phyloP scores from a whole-genome alignment of 2,329 filamentous ascomycete species.

The Rhinocladiella mackenziei region DNA sequence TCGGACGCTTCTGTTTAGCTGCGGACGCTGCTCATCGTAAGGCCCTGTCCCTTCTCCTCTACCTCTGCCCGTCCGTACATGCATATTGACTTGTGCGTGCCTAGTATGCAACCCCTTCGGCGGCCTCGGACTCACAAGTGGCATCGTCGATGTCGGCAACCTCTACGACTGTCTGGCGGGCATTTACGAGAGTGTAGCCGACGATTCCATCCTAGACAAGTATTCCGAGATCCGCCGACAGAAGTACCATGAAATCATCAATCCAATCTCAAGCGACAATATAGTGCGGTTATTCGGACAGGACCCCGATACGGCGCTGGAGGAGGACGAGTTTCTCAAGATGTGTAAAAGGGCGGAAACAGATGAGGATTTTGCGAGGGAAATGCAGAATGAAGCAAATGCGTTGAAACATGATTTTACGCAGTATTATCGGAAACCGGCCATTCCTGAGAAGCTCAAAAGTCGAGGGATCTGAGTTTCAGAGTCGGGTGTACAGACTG shows the following conservation, averaged over 20 bases:
- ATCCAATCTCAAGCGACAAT: constrained; percentile 43
- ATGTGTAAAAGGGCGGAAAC: constrained; percentile 34
- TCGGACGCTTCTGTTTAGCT: constrained; percentile 54
- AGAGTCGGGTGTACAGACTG: no score
- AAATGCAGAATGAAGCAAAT: constrained; percentile 14
- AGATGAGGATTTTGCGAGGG: constrained; percentile 30
- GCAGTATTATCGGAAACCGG: constrained; percentile 17
- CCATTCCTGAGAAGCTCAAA: not conserved
- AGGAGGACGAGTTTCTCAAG: constrained; percentile 39
- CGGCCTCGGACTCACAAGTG: constrained; percentile 60
- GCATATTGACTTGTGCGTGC: not conserved
- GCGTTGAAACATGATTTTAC: constrained; percentile 21
- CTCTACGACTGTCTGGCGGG: constrained; percentile 56
- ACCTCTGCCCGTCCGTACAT: not conserved
- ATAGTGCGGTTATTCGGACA: constrained; percentile 36
- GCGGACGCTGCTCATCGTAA: constrained; percentile 57
- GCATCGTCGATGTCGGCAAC: constrained; percentile 60
- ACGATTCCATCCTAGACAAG: constrained; percentile 42
- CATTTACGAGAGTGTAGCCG: constrained; percentile 39
- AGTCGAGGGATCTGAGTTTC: no score
- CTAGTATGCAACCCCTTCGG: constrained; percentile 43
- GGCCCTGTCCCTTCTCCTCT: constrained; percentile 40
- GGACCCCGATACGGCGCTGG: constrained; percentile 36
- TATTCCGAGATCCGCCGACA: constrained; percentile 41
- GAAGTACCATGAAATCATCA: constrained; percentile 39